phyloP scores from a whole-genome alignment of 2,329 filamentous ascomycete genomes.

The Aspergillus japonicus region DNA sequence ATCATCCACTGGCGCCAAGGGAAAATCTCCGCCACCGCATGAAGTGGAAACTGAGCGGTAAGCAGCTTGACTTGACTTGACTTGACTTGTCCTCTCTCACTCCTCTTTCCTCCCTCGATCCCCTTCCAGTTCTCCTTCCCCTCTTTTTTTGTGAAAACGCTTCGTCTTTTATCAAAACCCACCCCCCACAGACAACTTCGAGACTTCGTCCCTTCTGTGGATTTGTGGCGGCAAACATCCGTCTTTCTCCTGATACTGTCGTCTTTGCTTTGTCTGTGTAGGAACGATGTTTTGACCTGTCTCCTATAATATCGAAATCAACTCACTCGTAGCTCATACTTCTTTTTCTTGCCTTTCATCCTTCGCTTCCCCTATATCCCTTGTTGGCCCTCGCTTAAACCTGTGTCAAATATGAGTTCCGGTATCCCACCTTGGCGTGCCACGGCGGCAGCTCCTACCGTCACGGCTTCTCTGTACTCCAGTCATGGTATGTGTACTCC shows the following conservation, averaged over 20 bases:
- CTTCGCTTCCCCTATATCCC: constrained; percentile 13
- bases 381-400: constrained; percentile 16
- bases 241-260: neutral
- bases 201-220: neutral
- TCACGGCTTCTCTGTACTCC: constrained; percentile 29
- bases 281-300: constrained; percentile 14
- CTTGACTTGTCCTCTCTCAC: neutral
- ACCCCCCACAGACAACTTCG: neutral
- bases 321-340: constrained; percentile 19
- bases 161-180: neutral
- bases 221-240: neutral
- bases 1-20: neutral
- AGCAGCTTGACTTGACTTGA: neutral
- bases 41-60: constrained; percentile 1
- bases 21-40: constrained; percentile 13
- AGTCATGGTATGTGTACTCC: constrained; percentile 30
- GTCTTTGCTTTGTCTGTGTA: constrained; percentile 11
- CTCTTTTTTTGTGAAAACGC: neutral
- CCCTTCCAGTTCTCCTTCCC: neutral
- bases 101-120: neutral
- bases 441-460: constrained; percentile 28
- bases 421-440: constrained; percentile 42
- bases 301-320: constrained; percentile 8
- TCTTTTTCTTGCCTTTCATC: constrained; percentile 7
- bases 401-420: constrained; percentile 36